phyloP scores from a whole-genome alignment of 73 alveolate genomes.

The Durusdinium trenchii region DNA sequence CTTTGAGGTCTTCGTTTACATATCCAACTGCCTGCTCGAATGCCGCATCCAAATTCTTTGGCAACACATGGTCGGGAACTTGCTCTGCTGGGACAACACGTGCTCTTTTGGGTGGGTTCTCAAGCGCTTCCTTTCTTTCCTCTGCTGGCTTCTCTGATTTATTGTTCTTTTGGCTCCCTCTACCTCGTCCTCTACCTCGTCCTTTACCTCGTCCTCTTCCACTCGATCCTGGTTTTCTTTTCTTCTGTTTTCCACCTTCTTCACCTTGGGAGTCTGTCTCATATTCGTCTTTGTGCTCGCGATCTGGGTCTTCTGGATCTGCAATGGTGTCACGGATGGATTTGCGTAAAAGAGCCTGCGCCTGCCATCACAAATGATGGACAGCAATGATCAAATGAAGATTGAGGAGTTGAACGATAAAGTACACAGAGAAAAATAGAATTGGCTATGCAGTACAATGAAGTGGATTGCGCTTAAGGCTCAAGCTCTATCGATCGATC shows the following conservation, averaged over 20 bases:
- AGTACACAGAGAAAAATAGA: too few relatives aligned
- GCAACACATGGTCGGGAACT: background rate
- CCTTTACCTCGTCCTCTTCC: background rate
- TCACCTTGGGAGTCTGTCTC: background rate
- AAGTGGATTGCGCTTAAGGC: too few relatives aligned
- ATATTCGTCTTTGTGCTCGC: background rate
- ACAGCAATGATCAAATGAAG: too few relatives aligned
- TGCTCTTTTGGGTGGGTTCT: background rate
- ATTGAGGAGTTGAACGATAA: too few relatives aligned
- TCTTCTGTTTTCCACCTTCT: background rate
- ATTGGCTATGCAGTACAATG: too few relatives aligned
- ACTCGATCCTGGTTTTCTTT: background rate
- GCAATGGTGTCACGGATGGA: background rate
- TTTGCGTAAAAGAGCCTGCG: background rate
- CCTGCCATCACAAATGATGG: conserved; percentile 23
- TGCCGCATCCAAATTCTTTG: background rate
- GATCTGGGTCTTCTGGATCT: too few relatives aligned
- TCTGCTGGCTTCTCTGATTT: background rate
- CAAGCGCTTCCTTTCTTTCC: background rate
- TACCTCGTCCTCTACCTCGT: background rate
- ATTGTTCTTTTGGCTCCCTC: background rate
- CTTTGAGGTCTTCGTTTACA: background rate
- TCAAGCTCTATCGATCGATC: too few relatives aligned
- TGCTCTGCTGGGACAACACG: background rate
- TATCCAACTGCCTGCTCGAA: background rate